Conservation (phyloP, 805 yeast genomes). For the Tetrapisispora phaffii region DNA sequence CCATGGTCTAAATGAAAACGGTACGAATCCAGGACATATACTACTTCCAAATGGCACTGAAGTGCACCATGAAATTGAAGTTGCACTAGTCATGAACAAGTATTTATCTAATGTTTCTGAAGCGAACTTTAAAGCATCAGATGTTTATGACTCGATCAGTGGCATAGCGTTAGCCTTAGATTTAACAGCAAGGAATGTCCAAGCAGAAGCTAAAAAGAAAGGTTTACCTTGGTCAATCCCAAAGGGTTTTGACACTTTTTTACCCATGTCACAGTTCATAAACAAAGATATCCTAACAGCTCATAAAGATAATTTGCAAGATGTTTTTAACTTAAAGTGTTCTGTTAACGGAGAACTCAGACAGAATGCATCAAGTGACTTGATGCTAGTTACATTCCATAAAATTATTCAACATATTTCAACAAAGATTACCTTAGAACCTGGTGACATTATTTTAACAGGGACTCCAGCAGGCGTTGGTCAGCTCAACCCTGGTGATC, state of each 20-base stretch:
- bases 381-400: conserved; percentile 86
- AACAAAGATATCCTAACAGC: conserved; percentile 56
- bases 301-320: conserved; percentile 40
- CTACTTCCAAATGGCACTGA: conserved; percentile 70
- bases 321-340: conserved; percentile 22
- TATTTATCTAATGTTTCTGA: conserved; percentile 53
- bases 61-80: conserved; percentile 89
- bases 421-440: conserved; percentile 78
- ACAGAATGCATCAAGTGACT: conserved; percentile 65
- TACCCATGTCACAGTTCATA: conserved; percentile 73
- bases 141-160: conserved; percentile 67
- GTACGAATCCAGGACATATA: conserved; percentile 55
- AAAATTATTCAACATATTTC: conserved; percentile 72
- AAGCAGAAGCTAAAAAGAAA: conserved; percentile 84
- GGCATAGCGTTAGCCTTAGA: conserved; percentile 90
- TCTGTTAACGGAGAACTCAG: conserved; percentile 55
- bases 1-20: conserved; percentile 21
- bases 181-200: conserved; percentile 92
- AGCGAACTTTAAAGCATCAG: conserved; percentile 43
- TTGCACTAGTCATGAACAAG: conserved; percentile 67
- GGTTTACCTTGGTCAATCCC: conserved; percentile 97
- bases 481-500: conserved; percentile 66
- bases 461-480: conserved; percentile 99
- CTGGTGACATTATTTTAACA: conserved; percentile 85
- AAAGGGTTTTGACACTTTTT: conserved; percentile 92